phyloP scores from a whole-genome alignment of 1,284 basidiomycete genomes.

The Sanghuangporus baumii region DNA sequence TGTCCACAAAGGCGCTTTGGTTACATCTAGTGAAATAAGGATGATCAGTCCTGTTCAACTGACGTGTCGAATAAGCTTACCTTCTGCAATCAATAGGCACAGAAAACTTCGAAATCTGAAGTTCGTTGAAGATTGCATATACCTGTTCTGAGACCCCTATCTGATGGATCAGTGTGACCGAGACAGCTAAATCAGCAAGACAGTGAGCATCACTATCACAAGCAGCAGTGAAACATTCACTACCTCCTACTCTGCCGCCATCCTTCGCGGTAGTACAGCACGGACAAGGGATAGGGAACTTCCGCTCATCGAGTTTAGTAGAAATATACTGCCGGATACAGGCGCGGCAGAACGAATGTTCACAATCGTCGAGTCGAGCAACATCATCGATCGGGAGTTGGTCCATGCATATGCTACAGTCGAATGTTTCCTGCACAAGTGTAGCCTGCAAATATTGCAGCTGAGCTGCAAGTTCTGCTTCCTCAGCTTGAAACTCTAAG shows the following conservation, averaged over 20 bases:
- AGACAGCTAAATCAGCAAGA: slow-evolving; percentile 34
- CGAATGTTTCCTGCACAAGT: slow-evolving; percentile 34
- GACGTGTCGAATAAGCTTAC: slow-evolving; percentile 23
- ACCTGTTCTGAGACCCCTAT: slow-evolving; percentile 46
- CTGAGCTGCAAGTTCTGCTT: slow-evolving; percentile 34
- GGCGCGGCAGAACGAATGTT: slow-evolving; percentile 49
- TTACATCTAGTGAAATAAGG: slow-evolving; percentile 34
- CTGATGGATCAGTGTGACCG: slow-evolving; percentile 35
- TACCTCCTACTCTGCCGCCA: slow-evolving; percentile 2
- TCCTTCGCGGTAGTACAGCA: slow-evolving; percentile 34
- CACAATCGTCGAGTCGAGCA: slow-evolving; percentile 40
- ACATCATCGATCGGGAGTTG: slow-evolving; percentile 39
- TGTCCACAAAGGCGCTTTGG: slow-evolving; percentile 43
- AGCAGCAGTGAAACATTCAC: slow-evolving; percentile 33
- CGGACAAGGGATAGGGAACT: slow-evolving; percentile 60
- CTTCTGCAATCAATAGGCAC: slow-evolving; percentile 47
- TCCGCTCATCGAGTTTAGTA: slow-evolving; percentile 44
- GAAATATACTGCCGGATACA: slow-evolving; percentile 44
- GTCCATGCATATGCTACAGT: slow-evolving; percentile 57
- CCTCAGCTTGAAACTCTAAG: slow-evolving; percentile 40
- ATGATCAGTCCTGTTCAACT: background rate
- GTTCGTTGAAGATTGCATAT: slow-evolving; percentile 43
- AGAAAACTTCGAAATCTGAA: slow-evolving; percentile 49
- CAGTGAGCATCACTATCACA: slow-evolving; percentile 1
- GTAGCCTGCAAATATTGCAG: slow-evolving; percentile 26